Base-by-base conservation (phyloP, 176 grass and related monocot genomes). In the Elymus sibiricus region DNA sequence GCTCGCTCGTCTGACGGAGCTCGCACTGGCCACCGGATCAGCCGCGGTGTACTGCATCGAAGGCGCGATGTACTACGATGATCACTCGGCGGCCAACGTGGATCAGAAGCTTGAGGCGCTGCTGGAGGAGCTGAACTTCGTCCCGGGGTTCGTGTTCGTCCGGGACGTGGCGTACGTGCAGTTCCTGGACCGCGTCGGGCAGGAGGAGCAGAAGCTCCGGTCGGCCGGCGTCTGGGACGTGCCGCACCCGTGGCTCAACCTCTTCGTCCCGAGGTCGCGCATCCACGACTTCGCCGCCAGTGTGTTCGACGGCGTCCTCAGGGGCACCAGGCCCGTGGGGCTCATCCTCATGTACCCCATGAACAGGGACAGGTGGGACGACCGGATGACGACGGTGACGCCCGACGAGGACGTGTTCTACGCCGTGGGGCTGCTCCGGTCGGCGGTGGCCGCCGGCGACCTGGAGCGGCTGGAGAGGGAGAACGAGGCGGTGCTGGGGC, bases 191-290 rank as follows among this genome's bases (percentile, higher is more conserved):
- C 56, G 92, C 4, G 82, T 86, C 17, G 85, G 70, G 0, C 15
- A 11, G 25, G 77, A 76, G 51, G 73, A 88, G 56, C 29, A 86
- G 78, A 82, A 85, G 73, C 62, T 86, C 6, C 51, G 82, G 7
- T 42, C 82, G 1, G 42, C 62, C 44, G 88, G 88, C 5, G 60
- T 73, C 1, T 86, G 79, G 86, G 72, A 82, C 35, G 60, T 88
- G 35, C 86, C 79, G 15, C 89, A 94, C 79, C 92, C 89, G 39
- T 94, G 89, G 89, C 83, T 94, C 53, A 90, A 91, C 60, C 38
- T 94, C 17, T 85, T 94, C 15, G 80, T 94, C 4, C 89, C 92
- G 17, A 70, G 35, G 22, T 94, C 89, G 0, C 76, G 85, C 66
- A 79, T 94, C 29, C 64, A 34, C 40, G 56, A 91, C 39, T 91